phyloP scores from a whole-genome alignment of 2,329 filamentous ascomycete genomes.

The Lasiodiplodia gonubiensis region DNA sequence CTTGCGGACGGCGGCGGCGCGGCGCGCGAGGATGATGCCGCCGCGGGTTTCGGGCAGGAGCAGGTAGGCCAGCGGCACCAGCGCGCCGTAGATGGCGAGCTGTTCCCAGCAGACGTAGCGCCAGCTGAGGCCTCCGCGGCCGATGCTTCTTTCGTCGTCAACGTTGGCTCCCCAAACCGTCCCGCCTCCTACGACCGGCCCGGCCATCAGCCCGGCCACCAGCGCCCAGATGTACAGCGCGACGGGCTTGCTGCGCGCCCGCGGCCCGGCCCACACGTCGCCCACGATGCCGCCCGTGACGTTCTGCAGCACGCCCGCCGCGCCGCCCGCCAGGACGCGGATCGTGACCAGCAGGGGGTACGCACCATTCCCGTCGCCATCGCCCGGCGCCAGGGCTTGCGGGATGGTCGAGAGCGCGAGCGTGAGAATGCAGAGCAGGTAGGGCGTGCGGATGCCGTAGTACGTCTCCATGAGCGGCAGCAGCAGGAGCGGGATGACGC shows the following conservation, averaged over 20 bases:
- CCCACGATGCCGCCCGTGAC: constrained; percentile 43
- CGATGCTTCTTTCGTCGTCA: constrained; percentile 31
- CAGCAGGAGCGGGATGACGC: constrained; percentile 43
- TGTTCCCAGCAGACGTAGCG: constrained; percentile 45
- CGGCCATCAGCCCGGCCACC: constrained; percentile 41
- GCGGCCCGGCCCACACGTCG: constrained; percentile 46
- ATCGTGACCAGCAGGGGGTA: constrained; percentile 53
- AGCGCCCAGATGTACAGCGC: constrained; percentile 48
- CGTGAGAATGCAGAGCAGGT: constrained; percentile 36
- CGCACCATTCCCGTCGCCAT: constrained; percentile 37
- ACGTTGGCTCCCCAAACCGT: constrained; percentile 29
- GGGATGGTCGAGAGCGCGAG: constrained; percentile 52
- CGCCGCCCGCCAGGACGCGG: constrained; percentile 52
- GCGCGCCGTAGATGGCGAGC: constrained; percentile 47
- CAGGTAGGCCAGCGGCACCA: constrained; percentile 49
- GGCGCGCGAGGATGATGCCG: constrained; percentile 49
- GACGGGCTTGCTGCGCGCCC: constrained; percentile 50
- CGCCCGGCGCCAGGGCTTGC: constrained; percentile 47
- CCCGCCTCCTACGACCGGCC: constrained; percentile 44
- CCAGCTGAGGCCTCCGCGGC: neutral
- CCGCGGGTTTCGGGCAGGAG: constrained; percentile 55
- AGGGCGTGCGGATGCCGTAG: constrained; percentile 38
- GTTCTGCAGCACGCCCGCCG: constrained; percentile 52
- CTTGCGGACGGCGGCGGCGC: constrained; percentile 29
- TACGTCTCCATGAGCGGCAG: constrained; percentile 48